These are phyloP conservation scores for Paraconiothyrium sp. DNA, from an alignment of 2,329 filamentous ascomycete genomes.

Conservation along the genomic window DNA sequence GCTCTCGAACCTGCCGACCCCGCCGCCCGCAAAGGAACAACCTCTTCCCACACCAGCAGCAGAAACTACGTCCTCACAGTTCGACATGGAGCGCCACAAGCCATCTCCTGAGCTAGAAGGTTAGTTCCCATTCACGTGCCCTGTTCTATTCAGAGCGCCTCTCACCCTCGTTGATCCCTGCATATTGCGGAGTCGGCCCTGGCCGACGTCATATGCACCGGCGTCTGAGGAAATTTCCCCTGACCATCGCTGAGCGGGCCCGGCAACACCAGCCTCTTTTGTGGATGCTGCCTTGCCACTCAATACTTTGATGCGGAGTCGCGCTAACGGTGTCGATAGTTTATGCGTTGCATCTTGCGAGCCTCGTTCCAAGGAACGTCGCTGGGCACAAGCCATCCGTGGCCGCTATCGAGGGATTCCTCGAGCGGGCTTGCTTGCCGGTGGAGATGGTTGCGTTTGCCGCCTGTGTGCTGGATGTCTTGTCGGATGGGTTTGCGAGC, in stretches of 20 bases:
- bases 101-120: slow-evolving; percentile 39
- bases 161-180: slow-evolving; percentile 14
- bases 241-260: slow-evolving; percentile 13
- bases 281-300: slow-evolving; percentile 12
- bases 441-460: slow-evolving; percentile 49
- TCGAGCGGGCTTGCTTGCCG: slow-evolving; percentile 44
- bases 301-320: slow-evolving; percentile 23
- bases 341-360: slow-evolving; percentile 46
- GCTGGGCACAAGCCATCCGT: slow-evolving; percentile 39
- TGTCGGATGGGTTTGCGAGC: slow-evolving; percentile 44
- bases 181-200: neutral
- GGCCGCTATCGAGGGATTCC: slow-evolving; percentile 37
- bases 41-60: slow-evolving; percentile 15
- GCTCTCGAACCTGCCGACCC: slow-evolving; percentile 52
- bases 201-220: slow-evolving; percentile 13
- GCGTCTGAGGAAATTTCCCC: slow-evolving; percentile 10
- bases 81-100: slow-evolving; percentile 13
- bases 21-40: slow-evolving; percentile 47
- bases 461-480: slow-evolving; percentile 49
- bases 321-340: slow-evolving; percentile 40
- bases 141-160: slow-evolving; percentile 21
- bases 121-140: slow-evolving; percentile 34
- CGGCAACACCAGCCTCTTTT: slow-evolving; percentile 11
- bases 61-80: slow-evolving; percentile 21
- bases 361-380: slow-evolving; percentile 47